A percentile compares a stretch with the other conserved stretches of the same genome.
phyloP scores from a whole-genome alignment of 1,284 basidiomycete genomes.

The Trichosporon sp. region DNA sequence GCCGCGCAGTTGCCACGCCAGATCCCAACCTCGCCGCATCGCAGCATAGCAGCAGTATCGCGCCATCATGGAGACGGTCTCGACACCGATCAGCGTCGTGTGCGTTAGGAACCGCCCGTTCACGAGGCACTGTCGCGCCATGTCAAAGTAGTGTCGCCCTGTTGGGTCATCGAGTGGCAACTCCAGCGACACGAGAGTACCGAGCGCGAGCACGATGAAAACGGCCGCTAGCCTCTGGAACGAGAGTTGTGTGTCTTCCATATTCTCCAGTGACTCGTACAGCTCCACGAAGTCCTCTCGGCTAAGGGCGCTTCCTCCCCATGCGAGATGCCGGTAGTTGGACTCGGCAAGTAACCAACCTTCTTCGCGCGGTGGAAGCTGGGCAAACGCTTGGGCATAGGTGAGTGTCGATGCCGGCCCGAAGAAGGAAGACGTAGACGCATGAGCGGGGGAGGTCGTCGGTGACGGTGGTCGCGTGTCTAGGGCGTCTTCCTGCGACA shows the following conservation, averaged over 20 bases:
- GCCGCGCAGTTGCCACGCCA: constrained; percentile 28
- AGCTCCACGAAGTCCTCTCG: constrained; percentile 21
- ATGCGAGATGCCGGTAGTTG: constrained; percentile 28
- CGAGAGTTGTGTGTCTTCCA: not conserved
- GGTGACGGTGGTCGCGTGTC: constrained; percentile 1
- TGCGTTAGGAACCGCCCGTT: constrained; percentile 33
- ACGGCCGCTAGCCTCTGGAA: constrained; percentile 30
- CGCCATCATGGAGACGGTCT: constrained; percentile 18
- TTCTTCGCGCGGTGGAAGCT: constrained; percentile 27
- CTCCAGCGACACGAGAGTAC: constrained; percentile 35
- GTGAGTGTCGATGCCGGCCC: not conserved
- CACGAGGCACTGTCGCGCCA: constrained; percentile 30
- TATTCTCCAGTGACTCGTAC: constrained; percentile 19
- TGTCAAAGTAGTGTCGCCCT: constrained; percentile 28
- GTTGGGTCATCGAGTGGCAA: constrained; percentile 30
- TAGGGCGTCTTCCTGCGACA: constrained; percentile 4
- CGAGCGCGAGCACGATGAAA: constrained; percentile 32
- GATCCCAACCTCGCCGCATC: constrained; percentile 5
- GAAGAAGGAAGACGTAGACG: constrained; percentile 2
- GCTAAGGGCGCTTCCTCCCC: constrained; percentile 23
- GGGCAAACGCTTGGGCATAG: not conserved
- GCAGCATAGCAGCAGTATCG: constrained; percentile 9
- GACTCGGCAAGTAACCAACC: constrained; percentile 25
- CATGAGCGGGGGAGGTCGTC: not conserved
- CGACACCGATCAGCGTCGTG: constrained; percentile 35